Percentiles rank a stretch among this genome's conserved stretches.
Conservation (phyloP, 306 rosid species). For the Medicago ruthenica region DNA sequence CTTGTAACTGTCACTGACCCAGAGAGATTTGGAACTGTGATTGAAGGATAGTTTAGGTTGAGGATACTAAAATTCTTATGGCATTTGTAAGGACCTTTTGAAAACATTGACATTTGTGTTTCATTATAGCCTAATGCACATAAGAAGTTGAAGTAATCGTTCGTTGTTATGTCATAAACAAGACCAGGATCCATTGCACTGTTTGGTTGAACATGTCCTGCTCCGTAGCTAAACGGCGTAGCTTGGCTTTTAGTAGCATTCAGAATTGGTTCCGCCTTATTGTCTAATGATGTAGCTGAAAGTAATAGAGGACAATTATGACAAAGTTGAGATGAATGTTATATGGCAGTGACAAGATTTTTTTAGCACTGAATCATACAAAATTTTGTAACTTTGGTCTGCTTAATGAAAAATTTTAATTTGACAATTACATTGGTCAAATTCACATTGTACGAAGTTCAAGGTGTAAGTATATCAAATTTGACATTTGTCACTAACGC, state of each 20-base stretch:
- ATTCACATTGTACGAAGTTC: background rate
- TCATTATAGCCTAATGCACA: conserved; percentile 71
- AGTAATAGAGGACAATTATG: conserved; percentile 21
- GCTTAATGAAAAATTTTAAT: background rate
- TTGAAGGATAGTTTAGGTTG: conserved; percentile 84
- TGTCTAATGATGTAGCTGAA: conserved; percentile 69
- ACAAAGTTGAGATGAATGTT: background rate
- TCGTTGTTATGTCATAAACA: conserved; percentile 66
- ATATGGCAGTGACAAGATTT: background rate
- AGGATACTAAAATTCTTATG: conserved; percentile 48
- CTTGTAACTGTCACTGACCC: conserved; percentile 62
- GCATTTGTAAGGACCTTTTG: conserved; percentile 53
- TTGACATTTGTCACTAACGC: background rate
- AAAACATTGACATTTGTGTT: conserved; percentile 57
- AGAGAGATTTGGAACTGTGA: conserved; percentile 71
- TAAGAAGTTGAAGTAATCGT: conserved; percentile 70
- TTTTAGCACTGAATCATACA: background rate
- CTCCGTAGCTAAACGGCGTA: conserved; percentile 84
- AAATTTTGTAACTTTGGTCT: background rate
- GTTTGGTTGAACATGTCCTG: conserved; percentile 83
- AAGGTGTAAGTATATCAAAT: background rate
- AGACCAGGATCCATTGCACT: conserved; percentile 87
- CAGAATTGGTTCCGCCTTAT: conserved; percentile 56
- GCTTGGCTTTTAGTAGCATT: conserved; percentile 63
- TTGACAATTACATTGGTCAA: background rate